Percentiles rank a stretch among this genome's conserved stretches.
Conservation (phyloP, 352 stramenopile species). For the Achlya hypogyna region DNA sequence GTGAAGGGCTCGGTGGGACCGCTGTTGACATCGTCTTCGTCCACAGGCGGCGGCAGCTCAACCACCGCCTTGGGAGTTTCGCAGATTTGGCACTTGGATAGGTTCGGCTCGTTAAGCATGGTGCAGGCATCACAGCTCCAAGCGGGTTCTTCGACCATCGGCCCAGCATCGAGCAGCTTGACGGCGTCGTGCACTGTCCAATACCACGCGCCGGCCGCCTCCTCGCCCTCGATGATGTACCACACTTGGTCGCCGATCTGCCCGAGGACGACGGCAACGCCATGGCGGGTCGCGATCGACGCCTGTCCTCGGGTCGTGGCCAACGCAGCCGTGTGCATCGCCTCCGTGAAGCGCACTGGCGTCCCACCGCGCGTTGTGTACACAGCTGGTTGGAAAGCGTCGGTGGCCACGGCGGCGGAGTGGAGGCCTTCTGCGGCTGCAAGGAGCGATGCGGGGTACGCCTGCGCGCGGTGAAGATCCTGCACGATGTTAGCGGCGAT, state of each 20-base stretch:
- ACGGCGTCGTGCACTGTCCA: not conserved
- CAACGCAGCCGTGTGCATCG: not conserved
- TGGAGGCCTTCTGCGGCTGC: not conserved
- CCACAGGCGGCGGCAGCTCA: not conserved
- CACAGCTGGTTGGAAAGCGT: not conserved
- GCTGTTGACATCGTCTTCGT: not conserved
- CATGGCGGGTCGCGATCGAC: not conserved
- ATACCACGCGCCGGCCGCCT: conserved; percentile 14
- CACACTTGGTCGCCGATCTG: not conserved
- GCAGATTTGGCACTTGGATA: conserved; percentile 19
- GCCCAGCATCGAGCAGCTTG: not conserved
- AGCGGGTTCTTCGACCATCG: not conserved
- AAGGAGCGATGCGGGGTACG: not conserved
- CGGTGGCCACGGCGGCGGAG: not conserved
- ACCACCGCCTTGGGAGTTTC: not conserved
- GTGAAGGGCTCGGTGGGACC: not conserved
- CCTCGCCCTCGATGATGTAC: conserved; percentile 17
- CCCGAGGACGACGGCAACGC: not conserved
- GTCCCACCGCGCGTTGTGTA: not conserved
- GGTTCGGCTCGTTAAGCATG: conserved; percentile 16
- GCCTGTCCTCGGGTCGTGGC: not conserved
- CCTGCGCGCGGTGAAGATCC: not conserved
- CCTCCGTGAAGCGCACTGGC: not conserved
- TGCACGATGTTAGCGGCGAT: not conserved
- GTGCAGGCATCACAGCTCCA: conserved; percentile 15